Evolutionary conservation across 2,329 filamentous ascomycete genomes (phyloP), one percentile per base, ranked within the genome.

Genomic region (Curvularia sp.): DNA sequence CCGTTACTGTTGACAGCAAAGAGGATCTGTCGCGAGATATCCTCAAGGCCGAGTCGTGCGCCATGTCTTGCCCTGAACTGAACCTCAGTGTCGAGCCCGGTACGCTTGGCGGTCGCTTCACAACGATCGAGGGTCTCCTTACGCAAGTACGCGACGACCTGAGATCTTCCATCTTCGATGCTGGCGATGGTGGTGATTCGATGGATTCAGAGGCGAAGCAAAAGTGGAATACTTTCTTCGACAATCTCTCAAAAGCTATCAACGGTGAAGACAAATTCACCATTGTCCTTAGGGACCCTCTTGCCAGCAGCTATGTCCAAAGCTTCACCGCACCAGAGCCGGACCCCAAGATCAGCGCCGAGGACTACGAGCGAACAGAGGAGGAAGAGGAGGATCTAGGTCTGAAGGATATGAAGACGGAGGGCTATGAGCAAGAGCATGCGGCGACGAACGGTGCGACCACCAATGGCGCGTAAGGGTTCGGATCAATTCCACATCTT

Each of bases 331-430:
- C 88, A 4, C 88, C 92, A 24, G 89, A 93, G 65, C 89, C 90
- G 1, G 95, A 99, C 73, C 89, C 89, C 15, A 90, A 95, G 78
- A 90, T 99, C 74, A 87, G 85, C 57, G 84, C 86, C 2, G 91
- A 92, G 79, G 90, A 91, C 30, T 99, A 99, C 76, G 86, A 90
- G 59, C 86, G 95, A 60, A 97, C 94, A 0, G 88, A 89, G 0
- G 91, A 97, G 76, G 95, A 99, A 74, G 92, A 97, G 79, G 95
- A 99, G 71, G 92, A 97, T 58, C 81, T 99, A 10, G 95, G 95
- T 0, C 80, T 99, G 64, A 88, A 82, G 58, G 95, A 99, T 73
- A 99, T 99, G 88, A 95, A 94, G 84, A 88, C 88, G 0, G 93
- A 98, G 76, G 88, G 88, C 0, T 98, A 99, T 72, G 89, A 89